A percentile compares a stretch with the other conserved stretches of the same genome.
These are phyloP conservation scores for Ophiostoma triangulosporum DNA, from an alignment of 2,329 filamentous ascomycete genomes.

Conservation along the genomic window DNA sequence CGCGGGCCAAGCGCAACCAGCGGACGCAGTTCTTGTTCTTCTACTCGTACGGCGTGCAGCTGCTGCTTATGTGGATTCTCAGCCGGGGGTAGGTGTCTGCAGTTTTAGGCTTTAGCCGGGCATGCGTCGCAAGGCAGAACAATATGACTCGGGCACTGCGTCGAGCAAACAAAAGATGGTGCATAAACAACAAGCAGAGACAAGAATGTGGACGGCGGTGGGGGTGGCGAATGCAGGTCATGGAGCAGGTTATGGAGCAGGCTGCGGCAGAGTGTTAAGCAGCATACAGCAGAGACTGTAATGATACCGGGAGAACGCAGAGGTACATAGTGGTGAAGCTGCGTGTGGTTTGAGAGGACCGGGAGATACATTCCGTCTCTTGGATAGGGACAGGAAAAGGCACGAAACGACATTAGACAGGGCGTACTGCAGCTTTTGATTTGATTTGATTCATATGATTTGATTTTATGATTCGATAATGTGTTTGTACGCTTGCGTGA, in stretches of 20 bases:
- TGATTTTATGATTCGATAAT: too few species aligned
- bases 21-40: slow-evolving; percentile 85
- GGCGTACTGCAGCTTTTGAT: slow-evolving; percentile 2
- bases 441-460: neutral
- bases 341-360: neutral
- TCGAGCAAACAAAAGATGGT: neutral
- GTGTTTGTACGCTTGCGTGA: too few species aligned
- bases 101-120: neutral
- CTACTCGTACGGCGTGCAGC: slow-evolving; percentile 88
- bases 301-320: neutral
- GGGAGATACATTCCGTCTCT: neutral
- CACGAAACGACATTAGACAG: slow-evolving; percentile 6
- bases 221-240: too few species aligned
- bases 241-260: too few species aligned
- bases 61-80: slow-evolving; percentile 82
- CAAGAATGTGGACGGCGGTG: too few species aligned
- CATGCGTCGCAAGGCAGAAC: neutral
- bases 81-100: slow-evolving; percentile 32
- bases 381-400: neutral
- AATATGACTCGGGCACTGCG: neutral
- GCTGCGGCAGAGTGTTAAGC: too few species aligned
- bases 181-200: too few species aligned
- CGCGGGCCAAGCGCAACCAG: slow-evolving; percentile 72
- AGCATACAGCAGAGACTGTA: neutral
- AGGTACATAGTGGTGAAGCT: neutral